Conservation (phyloP, 2,329 filamentous ascomycete species). For the Penicillium olsonii region DNA sequence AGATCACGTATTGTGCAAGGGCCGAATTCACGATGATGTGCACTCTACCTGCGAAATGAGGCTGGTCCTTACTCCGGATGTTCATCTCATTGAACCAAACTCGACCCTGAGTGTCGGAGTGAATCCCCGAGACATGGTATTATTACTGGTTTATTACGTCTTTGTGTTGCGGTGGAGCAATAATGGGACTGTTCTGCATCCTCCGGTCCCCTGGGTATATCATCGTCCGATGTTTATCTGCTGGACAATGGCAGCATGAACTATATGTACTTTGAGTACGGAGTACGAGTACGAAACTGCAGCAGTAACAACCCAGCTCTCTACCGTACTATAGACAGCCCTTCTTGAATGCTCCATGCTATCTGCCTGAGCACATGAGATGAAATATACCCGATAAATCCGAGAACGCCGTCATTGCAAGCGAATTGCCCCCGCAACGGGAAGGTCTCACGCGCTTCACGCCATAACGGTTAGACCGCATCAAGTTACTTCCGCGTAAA, state of each 20-base stretch:
- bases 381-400: not conserved
- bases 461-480: constrained; percentile 11
- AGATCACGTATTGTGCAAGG: constrained; percentile 11
- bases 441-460: constrained; percentile 12
- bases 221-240: constrained; percentile 1
- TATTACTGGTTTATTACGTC: constrained; percentile 1
- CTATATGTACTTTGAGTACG: no score
- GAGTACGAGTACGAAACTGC: not conserved
- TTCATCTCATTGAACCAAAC: constrained; percentile 9
- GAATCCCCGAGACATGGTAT: constrained; percentile 10
- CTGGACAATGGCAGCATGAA: no score
- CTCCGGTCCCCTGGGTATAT: constrained; percentile 8
- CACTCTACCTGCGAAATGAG: constrained; percentile 11
- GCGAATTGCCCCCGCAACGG: constrained; percentile 15
- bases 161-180: constrained; percentile 6
- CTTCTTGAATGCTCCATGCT: no score
- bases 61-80: constrained; percentile 13
- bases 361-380: no score
- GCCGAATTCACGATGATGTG: constrained; percentile 7
- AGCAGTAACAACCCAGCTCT: no score
- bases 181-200: constrained; percentile 6
- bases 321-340: no score
- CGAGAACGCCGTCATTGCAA: not conserved
- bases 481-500: constrained; percentile 6
- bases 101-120: not conserved